These are phyloP conservation scores for Discostella stelligeroides DNA, from an alignment of 108 stramenopile species.

Conservation along the genomic window DNA sequence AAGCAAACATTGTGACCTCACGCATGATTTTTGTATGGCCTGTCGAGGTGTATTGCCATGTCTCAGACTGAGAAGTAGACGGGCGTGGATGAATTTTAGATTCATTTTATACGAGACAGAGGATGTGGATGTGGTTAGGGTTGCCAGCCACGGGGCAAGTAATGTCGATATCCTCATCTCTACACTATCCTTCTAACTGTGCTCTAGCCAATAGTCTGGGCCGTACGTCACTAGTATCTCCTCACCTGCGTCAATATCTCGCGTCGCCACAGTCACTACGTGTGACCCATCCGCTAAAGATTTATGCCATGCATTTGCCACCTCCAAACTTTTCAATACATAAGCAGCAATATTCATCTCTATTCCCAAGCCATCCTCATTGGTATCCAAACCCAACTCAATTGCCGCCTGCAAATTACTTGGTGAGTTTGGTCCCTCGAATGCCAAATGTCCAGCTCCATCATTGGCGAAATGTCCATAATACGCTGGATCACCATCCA, in stretches of 20 bases:
- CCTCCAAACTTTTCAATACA: constrained; percentile 29
- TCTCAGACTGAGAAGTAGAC: too few species aligned
- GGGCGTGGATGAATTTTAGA: too few species aligned
- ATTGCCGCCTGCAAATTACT: constrained; percentile 11
- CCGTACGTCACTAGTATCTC: constrained; percentile 52
- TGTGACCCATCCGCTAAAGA: constrained; percentile 31
- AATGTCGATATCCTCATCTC: neutral
- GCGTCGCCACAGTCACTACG: constrained; percentile 39
- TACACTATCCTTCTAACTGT: neutral
- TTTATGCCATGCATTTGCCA: constrained; percentile 39
- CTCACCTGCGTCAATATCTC: constrained; percentile 43
- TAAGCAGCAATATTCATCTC: constrained; percentile 31
- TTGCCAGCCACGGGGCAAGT: neutral
- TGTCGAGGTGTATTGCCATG: too few species aligned
- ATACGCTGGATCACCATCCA: constrained; percentile 43
- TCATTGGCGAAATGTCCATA: constrained; percentile 53
- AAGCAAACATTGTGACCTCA: too few species aligned
- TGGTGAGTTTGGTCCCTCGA: constrained; percentile 12
- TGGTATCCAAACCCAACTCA: constrained; percentile 23
- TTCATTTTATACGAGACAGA: too few species aligned
- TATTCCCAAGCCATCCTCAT: constrained; percentile 11
- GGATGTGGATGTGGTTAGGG: too few species aligned
- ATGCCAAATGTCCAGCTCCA: constrained; percentile 41
- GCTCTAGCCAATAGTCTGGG: constrained; percentile 42
- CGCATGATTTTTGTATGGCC: too few species aligned